Conservation (phyloP, 2,329 filamentous ascomycete species). For the Dryadomyces quercus-mongolicae region DNA sequence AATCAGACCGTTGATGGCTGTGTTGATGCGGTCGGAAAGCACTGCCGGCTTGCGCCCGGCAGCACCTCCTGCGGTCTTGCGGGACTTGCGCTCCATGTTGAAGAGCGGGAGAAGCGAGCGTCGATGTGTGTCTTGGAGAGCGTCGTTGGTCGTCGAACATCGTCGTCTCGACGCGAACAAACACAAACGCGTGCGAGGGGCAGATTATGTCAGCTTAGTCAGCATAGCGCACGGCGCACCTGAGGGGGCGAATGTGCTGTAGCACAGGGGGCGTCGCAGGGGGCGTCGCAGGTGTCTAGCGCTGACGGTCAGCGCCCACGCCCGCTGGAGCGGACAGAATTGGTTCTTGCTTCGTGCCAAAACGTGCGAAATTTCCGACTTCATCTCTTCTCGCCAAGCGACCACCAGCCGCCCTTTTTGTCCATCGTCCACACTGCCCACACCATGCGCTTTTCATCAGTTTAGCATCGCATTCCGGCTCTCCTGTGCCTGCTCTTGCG, state of each 20-base stretch:
- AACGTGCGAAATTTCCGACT: not conserved
- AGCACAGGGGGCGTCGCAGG: too few species aligned
- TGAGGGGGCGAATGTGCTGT: too few species aligned
- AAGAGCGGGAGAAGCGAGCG: too few species aligned
- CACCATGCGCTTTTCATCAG: conserved; percentile 33
- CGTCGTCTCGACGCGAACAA: too few species aligned
- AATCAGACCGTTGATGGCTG: conserved; percentile 69
- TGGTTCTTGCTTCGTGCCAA: too few species aligned
- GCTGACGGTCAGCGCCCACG: too few species aligned
- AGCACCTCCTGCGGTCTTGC: not conserved
- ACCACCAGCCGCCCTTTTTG: not conserved
- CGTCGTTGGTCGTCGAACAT: too few species aligned
- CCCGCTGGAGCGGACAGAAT: too few species aligned
- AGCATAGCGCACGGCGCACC: too few species aligned
- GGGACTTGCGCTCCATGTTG: conserved; percentile 4
- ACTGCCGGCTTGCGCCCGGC: conserved; percentile 36
- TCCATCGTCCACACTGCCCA: conserved; percentile 15
- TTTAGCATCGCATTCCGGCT: conserved; percentile 26
- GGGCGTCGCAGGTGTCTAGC: too few species aligned
- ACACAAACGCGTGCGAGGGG: not conserved
- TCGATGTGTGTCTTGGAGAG: too few species aligned
- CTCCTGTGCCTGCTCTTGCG: conserved; percentile 24
- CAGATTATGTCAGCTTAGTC: not conserved
- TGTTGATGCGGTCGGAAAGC: conserved; percentile 58
- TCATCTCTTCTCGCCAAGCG: not conserved